phyloP scores from a whole-genome alignment of 192 early-diverging fungal genomes.

The Allomyces javanicus region DNA sequence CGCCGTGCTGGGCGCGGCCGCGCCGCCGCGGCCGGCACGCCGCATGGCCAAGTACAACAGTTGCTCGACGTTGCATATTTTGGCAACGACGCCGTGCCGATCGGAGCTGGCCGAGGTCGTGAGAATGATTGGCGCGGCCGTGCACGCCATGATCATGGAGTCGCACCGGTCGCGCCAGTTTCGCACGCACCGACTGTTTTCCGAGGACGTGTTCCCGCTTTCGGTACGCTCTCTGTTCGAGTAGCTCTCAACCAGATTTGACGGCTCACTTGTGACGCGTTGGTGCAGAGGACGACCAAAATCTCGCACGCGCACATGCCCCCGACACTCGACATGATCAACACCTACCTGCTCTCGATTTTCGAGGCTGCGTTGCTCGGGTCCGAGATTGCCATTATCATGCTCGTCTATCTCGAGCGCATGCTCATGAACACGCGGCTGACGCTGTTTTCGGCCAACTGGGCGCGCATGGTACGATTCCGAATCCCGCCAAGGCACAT shows the following conservation, averaged over 20 bases:
- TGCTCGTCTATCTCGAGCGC: slow-evolving; percentile 45
- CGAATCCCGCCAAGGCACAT: neutral
- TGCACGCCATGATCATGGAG: slow-evolving; percentile 11
- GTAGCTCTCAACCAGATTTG: neutral
- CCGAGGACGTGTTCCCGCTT: neutral
- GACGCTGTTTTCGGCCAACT: slow-evolving; percentile 30
- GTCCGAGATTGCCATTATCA: slow-evolving; percentile 40
- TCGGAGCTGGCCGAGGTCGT: neutral
- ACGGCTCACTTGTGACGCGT: too few relatives aligned
- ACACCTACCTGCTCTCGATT: slow-evolving; percentile 38
- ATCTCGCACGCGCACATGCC: slow-evolving; percentile 6
- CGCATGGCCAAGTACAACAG: neutral
- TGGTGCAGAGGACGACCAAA: too few relatives aligned
- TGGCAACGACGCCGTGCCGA: neutral
- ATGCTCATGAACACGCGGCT: slow-evolving; percentile 40
- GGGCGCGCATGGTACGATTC: slow-evolving; percentile 15
- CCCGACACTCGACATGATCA: slow-evolving; percentile 27
- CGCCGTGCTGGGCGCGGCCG: too few relatives aligned
- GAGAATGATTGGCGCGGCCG: slow-evolving; percentile 4
- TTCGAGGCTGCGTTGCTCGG: slow-evolving; percentile 42
- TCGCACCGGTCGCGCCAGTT: slow-evolving; percentile 11
- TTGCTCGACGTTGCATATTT: neutral
- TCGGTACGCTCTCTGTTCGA: neutral
- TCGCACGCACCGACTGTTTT: slow-evolving; percentile 10
- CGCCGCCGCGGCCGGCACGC: too few relatives aligned